These are phyloP conservation scores for Skeletonema tropicum DNA, from an alignment of 108 stramenopile species.

Conservation along the genomic window DNA sequence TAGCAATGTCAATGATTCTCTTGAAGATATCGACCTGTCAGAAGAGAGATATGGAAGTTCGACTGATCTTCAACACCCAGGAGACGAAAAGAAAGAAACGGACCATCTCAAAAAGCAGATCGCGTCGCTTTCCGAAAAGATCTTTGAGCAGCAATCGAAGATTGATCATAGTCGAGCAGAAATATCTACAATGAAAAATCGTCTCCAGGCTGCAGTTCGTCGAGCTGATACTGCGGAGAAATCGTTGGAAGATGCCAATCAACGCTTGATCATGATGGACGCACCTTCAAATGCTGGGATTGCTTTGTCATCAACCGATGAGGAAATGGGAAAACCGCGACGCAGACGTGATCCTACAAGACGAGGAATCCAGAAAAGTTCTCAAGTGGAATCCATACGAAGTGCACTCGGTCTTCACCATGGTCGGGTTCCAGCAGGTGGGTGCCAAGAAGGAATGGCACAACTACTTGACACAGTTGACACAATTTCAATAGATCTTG, in stretches of 20 bases:
- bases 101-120: constrained; percentile 57
- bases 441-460: constrained; percentile 66
- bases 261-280: constrained; percentile 41
- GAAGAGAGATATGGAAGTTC: constrained; percentile 9
- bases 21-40: constrained; percentile 1
- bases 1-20: constrained; percentile 10
- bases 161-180: constrained; percentile 58
- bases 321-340: constrained; percentile 38
- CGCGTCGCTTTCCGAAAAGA: constrained; percentile 71
- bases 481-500: constrained; percentile 68
- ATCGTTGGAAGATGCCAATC: constrained; percentile 47
- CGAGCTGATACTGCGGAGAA: constrained; percentile 69
- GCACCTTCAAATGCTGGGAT: constrained; percentile 11
- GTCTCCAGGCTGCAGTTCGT: constrained; percentile 62
- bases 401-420: constrained; percentile 68
- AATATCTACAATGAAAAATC: constrained; percentile 46
- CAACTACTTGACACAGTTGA: constrained; percentile 75
- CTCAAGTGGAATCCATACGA: constrained; percentile 63
- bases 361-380: constrained; percentile 16
- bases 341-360: constrained; percentile 15
- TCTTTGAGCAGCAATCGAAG: constrained; percentile 69
- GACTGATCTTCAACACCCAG: constrained; percentile 34
- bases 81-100: constrained; percentile 52
- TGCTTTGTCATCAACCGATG: constrained; percentile 43
- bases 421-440: constrained; percentile 53